phyloP scores from a whole-genome alignment of 1,284 basidiomycete species.

The Austroboletus novae-zelandiae region DNA sequence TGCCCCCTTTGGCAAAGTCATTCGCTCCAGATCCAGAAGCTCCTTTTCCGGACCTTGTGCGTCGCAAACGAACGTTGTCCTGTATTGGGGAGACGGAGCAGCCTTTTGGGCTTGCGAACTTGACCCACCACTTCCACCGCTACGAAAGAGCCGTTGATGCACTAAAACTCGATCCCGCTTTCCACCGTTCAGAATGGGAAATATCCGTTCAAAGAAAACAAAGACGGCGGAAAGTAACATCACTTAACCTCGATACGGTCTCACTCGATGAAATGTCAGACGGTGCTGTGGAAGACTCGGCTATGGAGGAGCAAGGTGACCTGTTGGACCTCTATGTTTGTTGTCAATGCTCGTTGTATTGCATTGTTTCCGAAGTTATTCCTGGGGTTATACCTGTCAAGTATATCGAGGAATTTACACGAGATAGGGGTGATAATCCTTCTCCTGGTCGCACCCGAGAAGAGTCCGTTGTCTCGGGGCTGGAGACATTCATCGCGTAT shows the following conservation, averaged over 20 bases:
- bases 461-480: constrained; percentile 49
- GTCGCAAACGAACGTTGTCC: constrained; percentile 47
- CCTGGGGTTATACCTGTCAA: constrained; percentile 66
- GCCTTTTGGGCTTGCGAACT: constrained; percentile 48
- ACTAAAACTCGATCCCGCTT: constrained; percentile 60
- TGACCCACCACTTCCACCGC: constrained; percentile 76
- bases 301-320: constrained; percentile 47
- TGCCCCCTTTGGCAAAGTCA: constrained; percentile 58
- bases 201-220: constrained; percentile 45
- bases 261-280: constrained; percentile 34
- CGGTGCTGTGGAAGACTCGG: constrained; percentile 32
- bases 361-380: constrained; percentile 64
- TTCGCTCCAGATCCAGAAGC: constrained; percentile 42
- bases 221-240: constrained; percentile 44
- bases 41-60: constrained; percentile 53
- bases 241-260: constrained; percentile 26
- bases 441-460: constrained; percentile 42
- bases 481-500: constrained; percentile 69
- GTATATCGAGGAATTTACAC: constrained; percentile 44
- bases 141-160: constrained; percentile 69
- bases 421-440: constrained; percentile 42
- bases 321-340: constrained; percentile 75
- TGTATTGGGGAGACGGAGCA: constrained; percentile 52
- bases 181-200: constrained; percentile 59
- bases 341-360: constrained; percentile 76